Evolutionary conservation across 345 rosid genomes (phyloP).

Genomic region (Sapria himalayana): DNA sequence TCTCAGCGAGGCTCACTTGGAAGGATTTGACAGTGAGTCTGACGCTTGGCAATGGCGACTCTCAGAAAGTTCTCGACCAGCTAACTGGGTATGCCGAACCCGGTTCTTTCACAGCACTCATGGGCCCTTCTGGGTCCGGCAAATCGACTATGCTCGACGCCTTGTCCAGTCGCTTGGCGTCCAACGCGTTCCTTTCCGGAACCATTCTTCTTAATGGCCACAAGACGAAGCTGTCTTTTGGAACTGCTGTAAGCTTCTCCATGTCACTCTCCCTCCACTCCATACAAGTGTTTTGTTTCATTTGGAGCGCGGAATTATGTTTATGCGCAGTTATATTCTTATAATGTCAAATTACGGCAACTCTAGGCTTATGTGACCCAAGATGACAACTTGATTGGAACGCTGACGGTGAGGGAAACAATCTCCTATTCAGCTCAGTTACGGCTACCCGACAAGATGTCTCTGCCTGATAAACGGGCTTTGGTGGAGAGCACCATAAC

Average conservation of each 20-base stretch:
- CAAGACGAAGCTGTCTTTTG: slow-evolving; percentile 84
- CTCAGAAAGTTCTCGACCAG: slow-evolving; percentile 59
- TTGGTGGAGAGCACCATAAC: slow-evolving; percentile 65
- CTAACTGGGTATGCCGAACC: slow-evolving; percentile 88
- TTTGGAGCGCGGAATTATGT: background rate
- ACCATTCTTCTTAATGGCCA: slow-evolving; percentile 71
- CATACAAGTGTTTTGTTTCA: background rate
- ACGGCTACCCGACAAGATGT: slow-evolving; percentile 86
- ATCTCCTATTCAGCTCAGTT: slow-evolving; percentile 67
- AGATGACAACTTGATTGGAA: slow-evolving; percentile 90
- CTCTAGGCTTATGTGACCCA: slow-evolving; percentile 83
- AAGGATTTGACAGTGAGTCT: slow-evolving; percentile 80
- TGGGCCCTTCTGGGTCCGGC: slow-evolving; percentile 96
- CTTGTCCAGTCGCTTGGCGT: slow-evolving; percentile 66
- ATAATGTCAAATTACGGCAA: too few species aligned
- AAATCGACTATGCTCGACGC: slow-evolving; percentile 91
- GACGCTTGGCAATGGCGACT: slow-evolving; percentile 40
- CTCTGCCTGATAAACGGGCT: slow-evolving; percentile 53
- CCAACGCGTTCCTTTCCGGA: slow-evolving; percentile 81
- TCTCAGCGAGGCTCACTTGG: slow-evolving; percentile 78
- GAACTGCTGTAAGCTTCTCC: slow-evolving; percentile 54
- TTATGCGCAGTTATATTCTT: background rate
- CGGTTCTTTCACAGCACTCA: slow-evolving; percentile 58
- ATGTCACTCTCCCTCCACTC: background rate
- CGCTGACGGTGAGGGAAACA: slow-evolving; percentile 82